Base-by-base conservation (phyloP, 73 alveolate species). In the Tetrahymena malaccensis region DNA sequence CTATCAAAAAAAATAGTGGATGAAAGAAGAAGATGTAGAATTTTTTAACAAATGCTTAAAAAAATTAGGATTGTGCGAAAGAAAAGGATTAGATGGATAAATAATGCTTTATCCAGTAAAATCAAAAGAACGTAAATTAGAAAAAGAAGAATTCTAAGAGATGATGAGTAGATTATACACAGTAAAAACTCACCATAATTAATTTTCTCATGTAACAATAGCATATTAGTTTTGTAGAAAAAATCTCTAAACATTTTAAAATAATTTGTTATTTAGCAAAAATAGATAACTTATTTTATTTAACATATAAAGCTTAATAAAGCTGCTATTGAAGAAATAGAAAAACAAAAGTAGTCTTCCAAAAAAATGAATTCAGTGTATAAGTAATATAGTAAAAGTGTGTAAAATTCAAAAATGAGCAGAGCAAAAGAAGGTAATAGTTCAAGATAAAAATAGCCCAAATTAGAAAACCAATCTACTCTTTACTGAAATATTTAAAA, bases 31-130 rank as follows among this genome's bases (percentile, higher is more conserved):
- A 50, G 97, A 95, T 85, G 95, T 85, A 50, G 97, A 95, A 27
- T 95, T 95, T 95, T 50, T 95, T 22, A 95, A 95, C 35, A 95
- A 95, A 70, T 85, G 94, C 44, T 93, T 95, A 93, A 38, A 89
- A 35, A 89, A 56, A 84, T 93, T 95, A 70, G 97, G 97, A 10
- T 93, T 95, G 35, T 95, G 97, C 27, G 97, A 95, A 55, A 95
- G 94, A 40, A 89, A 57, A 85, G 97, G 97, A 44, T 55, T 95
- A 25, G 97, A 95, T 95, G 97, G 97, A 21, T 89, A 95, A 56
- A 94, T 95, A 85, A 95, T 95, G 97, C 97, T 95, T n/a, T 95
- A 95, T 50, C 97, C 97, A 31, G 94, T 94, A 10, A 95, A 85
- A 89, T 85, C 93, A 43, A 95, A 95, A 50, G 70, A 95, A 56